phyloP scores from a whole-genome alignment of 75 land plant species.

The Pseudotsuga menziesii region DNA sequence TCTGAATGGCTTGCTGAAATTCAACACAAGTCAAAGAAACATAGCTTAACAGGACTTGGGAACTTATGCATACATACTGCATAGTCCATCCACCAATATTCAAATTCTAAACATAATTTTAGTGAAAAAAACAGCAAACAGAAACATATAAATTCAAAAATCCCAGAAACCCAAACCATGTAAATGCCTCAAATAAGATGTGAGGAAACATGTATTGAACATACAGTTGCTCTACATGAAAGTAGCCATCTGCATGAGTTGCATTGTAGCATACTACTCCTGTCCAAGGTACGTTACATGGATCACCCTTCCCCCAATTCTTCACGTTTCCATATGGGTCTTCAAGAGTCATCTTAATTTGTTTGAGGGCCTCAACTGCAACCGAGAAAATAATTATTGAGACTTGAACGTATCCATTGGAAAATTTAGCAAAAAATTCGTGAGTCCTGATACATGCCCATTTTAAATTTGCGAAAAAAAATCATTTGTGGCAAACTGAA shows the following conservation, averaged over 20 bases:
- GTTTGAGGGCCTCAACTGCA: constrained; percentile 46
- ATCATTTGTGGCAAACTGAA: not conserved
- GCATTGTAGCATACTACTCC: constrained; percentile 44
- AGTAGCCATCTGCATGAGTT: constrained; percentile 27
- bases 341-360: constrained; percentile 21
- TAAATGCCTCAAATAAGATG: no score
- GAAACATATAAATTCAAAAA: no score
- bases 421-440: no score
- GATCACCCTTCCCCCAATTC: constrained; percentile 59
- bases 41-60: no score
- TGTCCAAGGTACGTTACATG: constrained; percentile 54
- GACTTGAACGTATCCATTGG: not conserved
- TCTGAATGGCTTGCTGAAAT: no score
- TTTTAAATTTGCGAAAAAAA: not conserved
- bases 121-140: no score
- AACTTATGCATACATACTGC: no score
- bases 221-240: constrained; percentile 58
- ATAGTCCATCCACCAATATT: no score
- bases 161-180: no score
- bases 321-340: constrained; percentile 38
- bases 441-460: not conserved
- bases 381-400: not conserved
- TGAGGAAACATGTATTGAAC: constrained; percentile 8
- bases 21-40: no score
- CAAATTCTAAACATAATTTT: no score